Evolutionary conservation across 768 basidiomycete genomes (phyloP), one percentile per base, ranked within the genome.

Genomic region (Tremella fuciformis): DNA sequence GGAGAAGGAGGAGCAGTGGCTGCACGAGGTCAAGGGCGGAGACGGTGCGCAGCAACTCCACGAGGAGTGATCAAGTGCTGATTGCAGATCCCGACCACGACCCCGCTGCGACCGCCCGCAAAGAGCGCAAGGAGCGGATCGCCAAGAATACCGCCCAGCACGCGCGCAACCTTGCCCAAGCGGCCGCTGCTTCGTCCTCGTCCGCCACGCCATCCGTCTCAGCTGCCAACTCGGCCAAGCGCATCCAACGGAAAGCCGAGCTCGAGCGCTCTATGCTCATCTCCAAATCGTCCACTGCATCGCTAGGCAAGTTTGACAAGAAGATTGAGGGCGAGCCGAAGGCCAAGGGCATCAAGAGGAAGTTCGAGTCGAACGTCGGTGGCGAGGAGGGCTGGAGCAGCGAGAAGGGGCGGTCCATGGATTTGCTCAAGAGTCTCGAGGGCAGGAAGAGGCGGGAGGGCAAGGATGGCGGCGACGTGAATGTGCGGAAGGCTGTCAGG

Each of bases 291-390:
- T 91, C 91, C 60, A 99, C 96, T 0, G 96, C 92, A 0, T 93
- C 90, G 68, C 86, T 99, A 86, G 96, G 96, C 64, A 77, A 78
- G 71, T 99, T 96, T 68, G 94, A 98, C 76, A 86, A 84, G 64
- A 85, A 82, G 71, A 82, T 98, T 19, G 88, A 93, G 52, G 93
- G 93, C 13, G 96, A 99, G 78, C 88, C 89, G 76, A 92, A 90
- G 77, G 74, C 85, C 44, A 78, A 78, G 69, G 91, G 92, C 6
- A 79, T 92, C 48, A 98, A 97, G 80, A 85, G 96, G 69, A 97
- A 96, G 88, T 98, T 96, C 73, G 89, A 91, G 4, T 85, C 92
- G 0, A 84, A 86, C 11, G 91, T 92, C 71, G 80, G 80, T 6
- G 80, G 87, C 0, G 79, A 81, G 13, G 56, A 26, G 2, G 49